Conservation (phyloP, 371 early-diverging fungal species). For the Mortierella sp. region DNA sequence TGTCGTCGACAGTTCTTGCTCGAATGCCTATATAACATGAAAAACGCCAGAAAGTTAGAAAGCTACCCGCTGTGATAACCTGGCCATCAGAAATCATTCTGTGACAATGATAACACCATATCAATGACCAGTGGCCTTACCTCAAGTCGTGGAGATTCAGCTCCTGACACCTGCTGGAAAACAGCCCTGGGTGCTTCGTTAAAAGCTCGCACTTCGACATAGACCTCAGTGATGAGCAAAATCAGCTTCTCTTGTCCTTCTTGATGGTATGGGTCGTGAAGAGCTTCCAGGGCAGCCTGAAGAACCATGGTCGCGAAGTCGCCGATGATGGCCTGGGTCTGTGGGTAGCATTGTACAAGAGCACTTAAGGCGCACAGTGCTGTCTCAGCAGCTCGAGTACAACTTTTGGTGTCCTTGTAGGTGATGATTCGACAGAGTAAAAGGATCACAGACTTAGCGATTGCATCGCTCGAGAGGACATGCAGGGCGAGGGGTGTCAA, state of each 20-base stretch:
- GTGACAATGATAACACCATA: neutral
- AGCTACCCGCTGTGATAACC: too few relatives aligned
- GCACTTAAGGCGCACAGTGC: conserved; percentile 46
- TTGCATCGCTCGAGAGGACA: conserved; percentile 40
- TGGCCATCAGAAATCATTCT: neutral
- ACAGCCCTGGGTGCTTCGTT: conserved; percentile 56
- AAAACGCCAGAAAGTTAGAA: neutral
- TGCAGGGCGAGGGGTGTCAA: conserved; percentile 45
- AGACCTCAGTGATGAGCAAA: conserved; percentile 63
- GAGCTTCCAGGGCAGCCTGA: conserved; percentile 59
- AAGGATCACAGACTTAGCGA: conserved; percentile 34
- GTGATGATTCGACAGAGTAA: conserved; percentile 54
- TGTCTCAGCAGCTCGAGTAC: conserved; percentile 44
- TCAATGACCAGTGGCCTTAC: conserved; percentile 6
- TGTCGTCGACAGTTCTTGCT: conserved; percentile 28
- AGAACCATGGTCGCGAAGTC: conserved; percentile 54
- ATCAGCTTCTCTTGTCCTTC: conserved; percentile 64
- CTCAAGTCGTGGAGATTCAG: conserved; percentile 48
- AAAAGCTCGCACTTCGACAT: conserved; percentile 56
- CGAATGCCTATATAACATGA: conserved; percentile 34
- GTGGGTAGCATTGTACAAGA: conserved; percentile 37
- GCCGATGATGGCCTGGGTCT: conserved; percentile 44
- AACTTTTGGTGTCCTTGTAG: conserved; percentile 60
- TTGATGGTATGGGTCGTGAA: conserved; percentile 69
- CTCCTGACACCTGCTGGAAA: conserved; percentile 58